Evolutionary conservation across 352 stramenopile genomes (phyloP).

Genomic region (Phytophthora vignae): DNA sequence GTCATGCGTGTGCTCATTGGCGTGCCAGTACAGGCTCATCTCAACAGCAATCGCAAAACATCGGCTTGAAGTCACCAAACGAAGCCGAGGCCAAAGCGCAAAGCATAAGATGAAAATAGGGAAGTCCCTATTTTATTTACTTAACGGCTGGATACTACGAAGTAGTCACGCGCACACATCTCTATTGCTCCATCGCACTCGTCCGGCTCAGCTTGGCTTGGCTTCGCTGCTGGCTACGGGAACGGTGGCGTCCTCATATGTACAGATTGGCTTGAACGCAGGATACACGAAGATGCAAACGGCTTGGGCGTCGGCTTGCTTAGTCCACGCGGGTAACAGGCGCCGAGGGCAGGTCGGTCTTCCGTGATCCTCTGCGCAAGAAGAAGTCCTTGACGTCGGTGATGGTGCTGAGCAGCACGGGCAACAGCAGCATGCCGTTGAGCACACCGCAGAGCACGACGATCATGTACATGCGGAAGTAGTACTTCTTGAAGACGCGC

Average conservation of each 20-base stretch:
- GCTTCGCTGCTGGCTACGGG: not conserved
- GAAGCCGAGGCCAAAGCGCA: no score
- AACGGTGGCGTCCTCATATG: slow-evolving; percentile 25
- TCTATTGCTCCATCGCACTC: slow-evolving; percentile 22
- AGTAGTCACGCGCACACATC: slow-evolving; percentile 23
- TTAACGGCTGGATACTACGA: slow-evolving; percentile 28
- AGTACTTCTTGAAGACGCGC: slow-evolving; percentile 81
- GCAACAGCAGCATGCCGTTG: slow-evolving; percentile 70
- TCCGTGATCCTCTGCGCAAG: slow-evolving; percentile 34
- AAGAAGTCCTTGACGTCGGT: slow-evolving; percentile 52
- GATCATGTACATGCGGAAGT: slow-evolving; percentile 85
- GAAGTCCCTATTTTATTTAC: slow-evolving; percentile 24
- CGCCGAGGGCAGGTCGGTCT: slow-evolving; percentile 30
- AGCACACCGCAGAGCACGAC: slow-evolving; percentile 77
- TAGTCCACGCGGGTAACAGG: slow-evolving; percentile 27
- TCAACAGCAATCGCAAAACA: no score
- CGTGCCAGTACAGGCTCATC: no score
- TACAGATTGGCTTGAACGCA: slow-evolving; percentile 23
- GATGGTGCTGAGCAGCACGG: slow-evolving; percentile 59
- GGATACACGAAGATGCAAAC: slow-evolving; percentile 13
- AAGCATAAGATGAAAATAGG: not conserved
- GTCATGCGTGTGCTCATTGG: no score
- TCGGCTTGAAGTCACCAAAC: no score
- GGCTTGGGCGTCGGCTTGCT: not conserved
- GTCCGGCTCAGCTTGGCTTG: not conserved